Base-by-base conservation (phyloP, 1,284 basidiomycete species). In the Ustilago loliicola region DNA sequence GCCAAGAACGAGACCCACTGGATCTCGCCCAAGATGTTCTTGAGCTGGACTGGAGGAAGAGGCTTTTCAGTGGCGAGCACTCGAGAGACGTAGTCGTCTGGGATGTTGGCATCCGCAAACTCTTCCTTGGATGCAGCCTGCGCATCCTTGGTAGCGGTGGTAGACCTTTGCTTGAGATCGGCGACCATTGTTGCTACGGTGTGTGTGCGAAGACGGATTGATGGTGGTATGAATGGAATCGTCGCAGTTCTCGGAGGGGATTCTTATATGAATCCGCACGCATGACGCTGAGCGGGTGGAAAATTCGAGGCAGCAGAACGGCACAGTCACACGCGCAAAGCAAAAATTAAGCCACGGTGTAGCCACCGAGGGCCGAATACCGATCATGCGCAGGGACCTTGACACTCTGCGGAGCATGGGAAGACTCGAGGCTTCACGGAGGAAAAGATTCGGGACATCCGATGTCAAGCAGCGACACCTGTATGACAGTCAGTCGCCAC, bases 1-100 rank as follows among this genome's bases (percentile, higher is more conserved):
- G 79, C 77, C 61, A 80, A 60, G 74, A 80, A 79, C n/a, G 83
- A 85, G 57, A 86, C 82, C 83, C 83, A 86, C 47, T 86, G 83
- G 25, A 86, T 82, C 74, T 86, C 84, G 62, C 48, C 69, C 17
- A 86, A 62, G 36, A 86, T 74, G 71, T 83, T 84, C 71, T 79
- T 82, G 74, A 78, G 62, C 60, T 78, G 61, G 11, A 86, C 48
- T 9, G 83, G 84, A 4, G 84, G 83, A 25, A 86, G 75, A 8
- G 81, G 79, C 57, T 80, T 76, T 62, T 82, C 79, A 32, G 71
- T 73, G 51, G 71, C 68, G 17, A 81, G 73, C 53, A 80, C 76
- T 2, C 81, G 69, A 51, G 81, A 79, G 30, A 83, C 81, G 53
- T 83, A 83, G 69, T 83, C 81, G 56, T 83, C 81, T 21, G 80